Evolutionary conservation across 108 stramenopile genomes (phyloP).

Genomic region (Nannochloropsis oceanica): DNA sequence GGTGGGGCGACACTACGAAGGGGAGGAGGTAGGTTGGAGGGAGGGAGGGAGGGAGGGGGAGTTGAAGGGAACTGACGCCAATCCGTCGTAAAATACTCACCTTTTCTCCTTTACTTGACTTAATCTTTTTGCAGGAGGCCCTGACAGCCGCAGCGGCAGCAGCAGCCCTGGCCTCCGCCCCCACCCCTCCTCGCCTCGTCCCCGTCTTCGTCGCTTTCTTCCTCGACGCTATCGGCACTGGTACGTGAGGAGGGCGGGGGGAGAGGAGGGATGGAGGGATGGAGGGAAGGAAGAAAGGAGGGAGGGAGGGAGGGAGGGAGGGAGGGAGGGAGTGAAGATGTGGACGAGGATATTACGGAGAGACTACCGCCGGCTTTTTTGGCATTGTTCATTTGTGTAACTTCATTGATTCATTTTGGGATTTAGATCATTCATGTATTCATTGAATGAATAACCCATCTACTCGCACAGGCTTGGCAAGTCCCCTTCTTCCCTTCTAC

Average conservation of each 20-base stretch:
- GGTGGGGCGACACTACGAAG: neutral
- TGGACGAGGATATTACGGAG: too few relatives aligned
- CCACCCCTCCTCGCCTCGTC: neutral
- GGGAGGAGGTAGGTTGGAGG: neutral
- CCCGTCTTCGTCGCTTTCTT: neutral
- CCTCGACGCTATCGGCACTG: neutral
- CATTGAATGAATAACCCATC: neutral
- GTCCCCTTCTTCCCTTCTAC: slow-evolving; percentile 33
- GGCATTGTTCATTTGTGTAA: too few relatives aligned
- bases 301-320: neutral
- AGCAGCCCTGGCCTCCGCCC: neutral
- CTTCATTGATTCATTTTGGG: too few relatives aligned
- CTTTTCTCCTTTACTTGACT: neutral
- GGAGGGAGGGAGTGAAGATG: too few relatives aligned
- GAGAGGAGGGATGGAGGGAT: neutral
- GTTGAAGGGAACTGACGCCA: neutral
- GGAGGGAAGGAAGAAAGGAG: neutral
- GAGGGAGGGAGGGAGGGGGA: neutral
- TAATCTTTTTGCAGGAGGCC: neutral
- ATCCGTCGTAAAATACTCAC: neutral
- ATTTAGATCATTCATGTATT: too few relatives aligned
- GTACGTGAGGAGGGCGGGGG: neutral
- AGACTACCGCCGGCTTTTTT: too few relatives aligned
- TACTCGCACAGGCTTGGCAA: slow-evolving; percentile 12
- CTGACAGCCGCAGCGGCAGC: neutral